A percentile compares a stretch with the other conserved stretches of the same genome.
Evolutionary conservation across 768 basidiomycete genomes (phyloP).

Genomic region (Pulveroboletus sp.): DNA sequence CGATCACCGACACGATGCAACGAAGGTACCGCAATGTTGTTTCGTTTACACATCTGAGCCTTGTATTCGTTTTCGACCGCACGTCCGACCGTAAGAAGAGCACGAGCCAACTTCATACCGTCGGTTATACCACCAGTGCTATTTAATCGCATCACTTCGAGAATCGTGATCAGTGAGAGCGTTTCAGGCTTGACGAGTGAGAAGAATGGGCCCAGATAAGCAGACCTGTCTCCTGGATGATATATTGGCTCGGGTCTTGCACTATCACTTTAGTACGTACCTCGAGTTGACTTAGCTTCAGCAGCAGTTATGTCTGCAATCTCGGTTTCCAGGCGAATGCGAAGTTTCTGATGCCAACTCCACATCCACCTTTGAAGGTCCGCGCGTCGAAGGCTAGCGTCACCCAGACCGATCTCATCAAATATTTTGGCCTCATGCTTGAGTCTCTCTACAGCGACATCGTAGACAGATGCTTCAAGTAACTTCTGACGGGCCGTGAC

Average conservation of each 20-base stretch:
- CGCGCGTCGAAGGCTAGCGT: slow-evolving; percentile 38
- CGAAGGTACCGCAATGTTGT: slow-evolving; percentile 49
- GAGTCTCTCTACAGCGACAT: slow-evolving; percentile 70
- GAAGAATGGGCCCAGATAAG: slow-evolving; percentile 63
- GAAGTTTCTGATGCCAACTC: slow-evolving; percentile 72
- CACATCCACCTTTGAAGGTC: slow-evolving; percentile 79
- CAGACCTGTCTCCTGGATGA: slow-evolving; percentile 8
- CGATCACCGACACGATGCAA: slow-evolving; percentile 26
- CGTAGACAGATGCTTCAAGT: slow-evolving; percentile 82
- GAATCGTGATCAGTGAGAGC: slow-evolving; percentile 82
- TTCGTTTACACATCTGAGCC: slow-evolving; percentile 67
- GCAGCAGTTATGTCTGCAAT: slow-evolving; percentile 40
- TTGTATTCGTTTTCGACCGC: slow-evolving; percentile 91
- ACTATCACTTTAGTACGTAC: slow-evolving; percentile 9
- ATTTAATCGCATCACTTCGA: slow-evolving; percentile 81
- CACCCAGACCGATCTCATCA: slow-evolving; percentile 51
- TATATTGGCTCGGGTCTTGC: background rate
- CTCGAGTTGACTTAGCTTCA: slow-evolving; percentile 29
- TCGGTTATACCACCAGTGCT: slow-evolving; percentile 71
- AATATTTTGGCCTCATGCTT: slow-evolving; percentile 58
- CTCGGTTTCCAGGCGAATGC: slow-evolving; percentile 45
- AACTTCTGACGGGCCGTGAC: slow-evolving; percentile 71
- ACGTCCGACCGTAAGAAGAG: slow-evolving; percentile 72
- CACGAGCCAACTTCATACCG: slow-evolving; percentile 88
- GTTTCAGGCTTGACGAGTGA: slow-evolving; percentile 69